Evolutionary conservation across 768 basidiomycete species (phyloP).

Genomic region (Suillus cothurnatus): DNA sequence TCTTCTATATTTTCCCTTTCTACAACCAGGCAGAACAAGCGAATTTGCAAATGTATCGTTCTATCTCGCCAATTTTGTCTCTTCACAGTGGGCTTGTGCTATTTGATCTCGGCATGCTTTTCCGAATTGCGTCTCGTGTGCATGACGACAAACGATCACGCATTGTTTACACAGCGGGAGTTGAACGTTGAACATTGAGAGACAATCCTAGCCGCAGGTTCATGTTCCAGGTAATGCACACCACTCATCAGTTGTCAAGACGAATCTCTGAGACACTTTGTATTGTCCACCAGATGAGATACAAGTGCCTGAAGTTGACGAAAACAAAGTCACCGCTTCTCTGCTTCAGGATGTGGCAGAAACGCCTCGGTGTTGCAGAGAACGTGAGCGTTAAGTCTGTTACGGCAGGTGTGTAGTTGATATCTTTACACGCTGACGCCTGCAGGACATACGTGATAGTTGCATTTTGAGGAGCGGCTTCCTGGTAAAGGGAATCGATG

Average conservation of each 20-base stretch:
- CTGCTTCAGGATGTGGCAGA: too few relatives aligned
- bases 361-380: too few relatives aligned
- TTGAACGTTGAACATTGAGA: too few relatives aligned
- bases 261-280: background rate
- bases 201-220: background rate
- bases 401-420: too few relatives aligned
- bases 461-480: too few relatives aligned
- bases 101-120: background rate
- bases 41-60: background rate
- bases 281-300: background rate
- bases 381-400: too few relatives aligned
- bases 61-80: background rate
- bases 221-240: background rate
- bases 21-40: background rate
- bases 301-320: too few relatives aligned
- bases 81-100: background rate
- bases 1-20: background rate
- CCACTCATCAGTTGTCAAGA: background rate
- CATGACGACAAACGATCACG: background rate
- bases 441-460: too few relatives aligned
- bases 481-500: too few relatives aligned
- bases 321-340: too few relatives aligned
- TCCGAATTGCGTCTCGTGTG: background rate
- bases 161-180: background rate
- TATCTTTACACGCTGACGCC: too few relatives aligned